A percentile compares a stretch with the other conserved stretches of the same genome.
phyloP scores from a whole-genome alignment of 75 land plant genomes.

The Cunninghamia lanceolata region DNA sequence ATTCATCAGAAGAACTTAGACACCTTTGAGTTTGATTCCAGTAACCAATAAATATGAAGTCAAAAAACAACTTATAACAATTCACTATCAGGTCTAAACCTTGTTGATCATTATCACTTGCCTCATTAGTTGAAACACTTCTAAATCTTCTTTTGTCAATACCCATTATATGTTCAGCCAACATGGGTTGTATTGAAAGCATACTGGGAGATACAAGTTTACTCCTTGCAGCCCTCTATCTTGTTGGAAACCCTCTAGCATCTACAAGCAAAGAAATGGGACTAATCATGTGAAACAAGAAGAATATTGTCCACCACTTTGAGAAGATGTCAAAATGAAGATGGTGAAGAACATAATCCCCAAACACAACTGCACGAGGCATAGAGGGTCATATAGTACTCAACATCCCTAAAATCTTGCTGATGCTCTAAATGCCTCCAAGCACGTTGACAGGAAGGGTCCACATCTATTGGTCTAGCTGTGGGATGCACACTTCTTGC shows the following conservation, averaged over 20 bases:
- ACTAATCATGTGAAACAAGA: constrained; percentile 70
- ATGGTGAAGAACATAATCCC: constrained; percentile 78
- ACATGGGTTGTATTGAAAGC: constrained; percentile 12
- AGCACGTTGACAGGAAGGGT: constrained; percentile 66
- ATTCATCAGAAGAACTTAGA: constrained; percentile 32
- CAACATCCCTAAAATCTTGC: constrained; percentile 68
- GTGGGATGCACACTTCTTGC: constrained; percentile 67
- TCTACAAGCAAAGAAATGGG: constrained; percentile 19
- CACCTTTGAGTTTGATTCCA: constrained; percentile 70
- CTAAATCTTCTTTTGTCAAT: neutral
- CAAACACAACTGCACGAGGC: constrained; percentile 72
- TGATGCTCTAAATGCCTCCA: constrained; percentile 72
- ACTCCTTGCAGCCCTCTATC: constrained; percentile 15
- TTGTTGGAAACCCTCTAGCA: constrained; percentile 10
- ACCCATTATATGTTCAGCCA: constrained; percentile 9
- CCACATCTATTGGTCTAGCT: constrained; percentile 59
- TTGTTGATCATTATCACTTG: neutral
- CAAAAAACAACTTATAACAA: neutral
- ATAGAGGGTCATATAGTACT: constrained; percentile 76
- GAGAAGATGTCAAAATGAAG: constrained; percentile 29
- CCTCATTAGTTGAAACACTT: constrained; percentile 11
- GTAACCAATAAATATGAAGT: neutral
- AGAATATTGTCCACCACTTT: constrained; percentile 65
- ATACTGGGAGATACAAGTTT: constrained; percentile 10
- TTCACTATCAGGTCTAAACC: constrained; percentile 8